Conservation (phyloP, 371 early-diverging fungal species). For the Parasitella parasitica region DNA sequence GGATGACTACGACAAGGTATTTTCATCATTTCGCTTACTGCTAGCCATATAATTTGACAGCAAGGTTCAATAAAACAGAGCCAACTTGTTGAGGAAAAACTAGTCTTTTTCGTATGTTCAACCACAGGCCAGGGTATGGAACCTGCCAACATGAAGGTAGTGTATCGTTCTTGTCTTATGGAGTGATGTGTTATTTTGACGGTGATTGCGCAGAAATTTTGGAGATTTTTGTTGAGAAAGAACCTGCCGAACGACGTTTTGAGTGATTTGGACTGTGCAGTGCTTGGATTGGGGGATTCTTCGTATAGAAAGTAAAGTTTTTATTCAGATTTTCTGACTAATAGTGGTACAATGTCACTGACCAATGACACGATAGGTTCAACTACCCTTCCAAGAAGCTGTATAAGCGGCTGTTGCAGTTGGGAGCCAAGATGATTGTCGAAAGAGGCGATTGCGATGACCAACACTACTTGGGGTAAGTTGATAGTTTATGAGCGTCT, state of each 20-base stretch:
- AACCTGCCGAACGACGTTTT: constrained; percentile 69
- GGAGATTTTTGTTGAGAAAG: constrained; percentile 87
- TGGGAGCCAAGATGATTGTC: constrained; percentile 82
- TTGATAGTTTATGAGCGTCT: too few relatives aligned
- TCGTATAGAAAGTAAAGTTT: constrained; percentile 76
- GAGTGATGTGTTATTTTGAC: neutral
- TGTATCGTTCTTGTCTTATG: too few relatives aligned
- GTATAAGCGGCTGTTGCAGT: constrained; percentile 79
- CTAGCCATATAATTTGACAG: neutral
- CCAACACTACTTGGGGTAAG: constrained; percentile 93
- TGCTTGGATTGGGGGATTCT: constrained; percentile 95
- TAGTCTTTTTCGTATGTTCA: constrained; percentile 87
- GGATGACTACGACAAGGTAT: constrained; percentile 77
- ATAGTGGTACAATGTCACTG: neutral
- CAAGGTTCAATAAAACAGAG: constrained; percentile 37
- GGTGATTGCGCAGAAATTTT: constrained; percentile 62
- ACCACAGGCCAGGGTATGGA: constrained; percentile 95
- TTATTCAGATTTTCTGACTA: neutral
- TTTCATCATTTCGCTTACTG: neutral
- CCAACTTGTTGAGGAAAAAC: constrained; percentile 56
- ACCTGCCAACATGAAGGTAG: constrained; percentile 92
- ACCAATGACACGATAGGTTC: constrained; percentile 57
- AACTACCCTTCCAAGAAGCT: constrained; percentile 96
- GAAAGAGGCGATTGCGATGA: constrained; percentile 93
- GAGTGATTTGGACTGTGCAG: constrained; percentile 68